Evolutionary conservation across 495 filamentous ascomycete species (phyloP), one percentile per base, ranked within the genome.

Genomic region (Penicillium bialowiezense): DNA sequence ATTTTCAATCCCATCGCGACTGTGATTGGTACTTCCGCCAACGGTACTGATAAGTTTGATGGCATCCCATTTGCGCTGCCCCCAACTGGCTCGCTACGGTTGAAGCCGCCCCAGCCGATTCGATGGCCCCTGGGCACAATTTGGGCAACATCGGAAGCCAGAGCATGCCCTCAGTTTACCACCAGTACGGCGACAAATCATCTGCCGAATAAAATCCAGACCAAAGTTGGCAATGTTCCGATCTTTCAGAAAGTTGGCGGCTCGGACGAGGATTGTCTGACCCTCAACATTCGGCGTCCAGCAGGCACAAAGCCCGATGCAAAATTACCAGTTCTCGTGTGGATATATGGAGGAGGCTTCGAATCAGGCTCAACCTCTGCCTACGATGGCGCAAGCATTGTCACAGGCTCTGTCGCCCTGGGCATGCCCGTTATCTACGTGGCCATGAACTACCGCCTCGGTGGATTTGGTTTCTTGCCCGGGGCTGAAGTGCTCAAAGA

Each of bases 361-460:
- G 79, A 86, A 55, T 59, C 81, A 3, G 85, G 85, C 2, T 76
- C 75, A 0, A 80, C 76, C 47, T 61, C 61, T 61, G 74, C 73
- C 70, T 88, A 87, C 51, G 79, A 89, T 56, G 84, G 73, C 4
- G 61, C 74, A 1, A 62, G 61, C 6, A 54, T 88, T 7, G 68
- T 89, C 0, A 42, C 58, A 1, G 71, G 71, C 28, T 84, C 81
- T 3, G 65, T 84, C 7, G 34, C 51, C 9, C 58, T 80, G 48
- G 72, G 73, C 5, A 82, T 88, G 69, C 83, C 84, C 0, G 76
- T 91, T 40, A 65, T 91, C 9, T 75, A 88, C 35, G 82, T 92
- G 3, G 83, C 81, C 37, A 83, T 91, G 64, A 91, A 88, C 63
- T 90, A 90, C 58, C 83, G 88, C 3, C 80, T 90, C 9, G 86